A percentile compares a stretch with the other conserved stretches of the same genome.
These are phyloP conservation scores for Penicillium mononematosum DNA, from an alignment of 495 filamentous ascomycete species.

Conservation along the genomic window DNA sequence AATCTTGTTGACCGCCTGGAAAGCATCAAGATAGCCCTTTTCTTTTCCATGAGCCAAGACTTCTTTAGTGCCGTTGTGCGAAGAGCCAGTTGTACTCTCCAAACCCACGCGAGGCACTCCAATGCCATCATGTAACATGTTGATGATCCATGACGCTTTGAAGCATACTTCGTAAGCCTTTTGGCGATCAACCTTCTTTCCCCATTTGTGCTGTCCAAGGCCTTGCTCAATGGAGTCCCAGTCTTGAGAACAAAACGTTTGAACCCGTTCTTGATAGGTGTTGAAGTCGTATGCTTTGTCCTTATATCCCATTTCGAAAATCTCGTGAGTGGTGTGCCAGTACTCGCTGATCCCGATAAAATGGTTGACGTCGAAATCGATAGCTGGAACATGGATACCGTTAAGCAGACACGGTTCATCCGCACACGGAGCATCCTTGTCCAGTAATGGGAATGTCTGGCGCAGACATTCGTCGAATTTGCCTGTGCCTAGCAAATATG, in stretches of 20 bases:
- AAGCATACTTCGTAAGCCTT: conserved; percentile 88
- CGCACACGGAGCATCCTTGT: conserved; percentile 81
- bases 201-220: conserved; percentile 64
- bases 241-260: conserved; percentile 77
- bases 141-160: conserved; percentile 97
- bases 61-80: conserved; percentile 73
- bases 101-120: conserved; percentile 87
- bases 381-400: conserved; percentile 87
- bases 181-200: conserved; percentile 71
- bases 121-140: conserved; percentile 92
- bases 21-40: conserved; percentile 82
- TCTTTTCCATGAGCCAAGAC: conserved; percentile 66
- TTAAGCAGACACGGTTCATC: conserved; percentile 86
- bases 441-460: conserved; percentile 79
- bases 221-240: conserved; percentile 73
- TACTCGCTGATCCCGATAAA: conserved; percentile 98
- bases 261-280: conserved; percentile 82
- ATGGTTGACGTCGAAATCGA: conserved; percentile 97
- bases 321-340: conserved; percentile 97
- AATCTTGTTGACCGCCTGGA: conserved; percentile 93
- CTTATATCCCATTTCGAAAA: conserved; percentile 78
- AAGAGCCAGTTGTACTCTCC: conserved; percentile 53
- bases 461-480: conserved; percentile 81
- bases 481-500: conserved; percentile 75
- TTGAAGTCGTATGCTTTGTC: conserved; percentile 89